Evolutionary conservation across 208 protist species (phyloP).

Genomic region (Strigomonas culicis): DNA sequence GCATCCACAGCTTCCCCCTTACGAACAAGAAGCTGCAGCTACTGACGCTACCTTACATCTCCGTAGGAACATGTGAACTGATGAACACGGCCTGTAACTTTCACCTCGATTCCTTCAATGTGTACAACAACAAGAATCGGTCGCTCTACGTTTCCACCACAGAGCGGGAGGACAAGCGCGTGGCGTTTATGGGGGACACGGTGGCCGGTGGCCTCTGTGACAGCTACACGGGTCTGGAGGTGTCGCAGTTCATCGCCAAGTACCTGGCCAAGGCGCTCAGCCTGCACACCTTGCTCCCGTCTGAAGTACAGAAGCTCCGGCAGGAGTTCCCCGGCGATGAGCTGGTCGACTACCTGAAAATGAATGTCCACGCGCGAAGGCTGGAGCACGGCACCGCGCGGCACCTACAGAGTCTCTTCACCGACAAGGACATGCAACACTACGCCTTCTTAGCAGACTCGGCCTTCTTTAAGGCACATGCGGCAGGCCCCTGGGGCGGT

Average conservation of each 20-base stretch:
- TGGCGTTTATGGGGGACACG: conserved; percentile 34
- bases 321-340: conserved; percentile 52
- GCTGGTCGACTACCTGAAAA: conserved; percentile 52
- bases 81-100: conserved; percentile 63
- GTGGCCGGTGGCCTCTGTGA: conserved; percentile 64
- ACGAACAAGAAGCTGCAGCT: conserved; percentile 66
- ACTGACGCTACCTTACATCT: conserved; percentile 54
- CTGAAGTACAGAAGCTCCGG: conserved; percentile 32
- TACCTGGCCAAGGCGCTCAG: conserved; percentile 57
- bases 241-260: conserved; percentile 39
- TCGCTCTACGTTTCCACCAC: conserved; percentile 13
- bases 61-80: conserved; percentile 68
- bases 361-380: not conserved
- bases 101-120: conserved; percentile 62
- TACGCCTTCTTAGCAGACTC: conserved; percentile 72
- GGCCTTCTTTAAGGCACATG: conserved; percentile 48
- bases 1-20: not conserved
- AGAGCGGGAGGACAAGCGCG: not conserved
- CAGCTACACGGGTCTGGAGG: conserved; percentile 56
- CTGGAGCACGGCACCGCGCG: not conserved
- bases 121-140: conserved; percentile 63
- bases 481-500: not conserved
- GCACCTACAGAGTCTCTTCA: conserved; percentile 31
- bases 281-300: conserved; percentile 55
- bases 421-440: conserved; percentile 76